These are phyloP conservation scores for Achaetomium macrosporum DNA, from an alignment of 2,329 filamentous ascomycete species.

Conservation along the genomic window DNA sequence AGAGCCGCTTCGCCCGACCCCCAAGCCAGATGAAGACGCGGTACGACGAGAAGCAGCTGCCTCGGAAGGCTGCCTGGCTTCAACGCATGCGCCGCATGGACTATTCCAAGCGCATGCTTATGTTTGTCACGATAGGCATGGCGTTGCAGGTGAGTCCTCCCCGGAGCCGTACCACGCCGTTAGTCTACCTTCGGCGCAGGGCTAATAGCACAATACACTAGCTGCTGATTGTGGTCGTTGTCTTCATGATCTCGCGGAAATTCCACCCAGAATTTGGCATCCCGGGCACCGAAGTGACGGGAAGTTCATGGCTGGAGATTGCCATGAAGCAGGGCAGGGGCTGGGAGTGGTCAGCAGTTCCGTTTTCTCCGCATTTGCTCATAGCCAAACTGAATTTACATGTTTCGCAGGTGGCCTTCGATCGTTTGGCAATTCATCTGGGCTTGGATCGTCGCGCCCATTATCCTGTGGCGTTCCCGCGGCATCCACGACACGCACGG, in stretches of 20 bases:
- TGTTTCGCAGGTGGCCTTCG: slow-evolving; percentile 47
- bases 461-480: slow-evolving; percentile 56
- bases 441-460: slow-evolving; percentile 56
- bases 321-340: slow-evolving; percentile 44
- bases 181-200: too few species aligned
- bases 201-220: slow-evolving; percentile 29
- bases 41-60: slow-evolving; percentile 17
- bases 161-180: too few species aligned
- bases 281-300: slow-evolving; percentile 54
- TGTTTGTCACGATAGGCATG: slow-evolving; percentile 50
- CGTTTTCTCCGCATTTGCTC: not conserved
- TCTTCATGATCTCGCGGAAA: slow-evolving; percentile 59
- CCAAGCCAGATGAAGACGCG: slow-evolving; percentile 18
- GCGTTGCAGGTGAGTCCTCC: slow-evolving; percentile 46
- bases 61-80: slow-evolving; percentile 13
- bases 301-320: slow-evolving; percentile 44
- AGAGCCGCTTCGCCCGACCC: slow-evolving; percentile 33
- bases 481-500: slow-evolving; percentile 59
- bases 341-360: slow-evolving; percentile 54
- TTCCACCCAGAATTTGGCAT: slow-evolving; percentile 58
- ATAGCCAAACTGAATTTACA: not conserved
- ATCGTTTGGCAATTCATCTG: slow-evolving; percentile 60
- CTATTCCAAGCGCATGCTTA: slow-evolving; percentile 41
- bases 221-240: slow-evolving; percentile 52
- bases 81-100: slow-evolving; percentile 24